phyloP scores from a whole-genome alignment of 2,329 filamentous ascomycete genomes.

The Chrysoporthe cubensis region DNA sequence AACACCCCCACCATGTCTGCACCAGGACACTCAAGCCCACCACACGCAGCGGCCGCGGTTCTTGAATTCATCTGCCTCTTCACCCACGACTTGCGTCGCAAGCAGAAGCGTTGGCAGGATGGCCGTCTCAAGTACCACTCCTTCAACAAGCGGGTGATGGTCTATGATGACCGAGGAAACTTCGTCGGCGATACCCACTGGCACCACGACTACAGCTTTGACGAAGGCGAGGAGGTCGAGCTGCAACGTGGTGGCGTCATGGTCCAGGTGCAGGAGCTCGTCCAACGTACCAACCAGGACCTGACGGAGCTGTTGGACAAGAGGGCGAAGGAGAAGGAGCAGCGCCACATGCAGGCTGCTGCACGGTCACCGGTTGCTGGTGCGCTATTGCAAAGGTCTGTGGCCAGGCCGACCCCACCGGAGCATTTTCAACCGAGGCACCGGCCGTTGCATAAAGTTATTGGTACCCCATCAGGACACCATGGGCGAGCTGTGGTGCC shows the following conservation, averaged over 20 bases:
- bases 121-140: constrained; percentile 84
- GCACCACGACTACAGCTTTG: constrained; percentile 68
- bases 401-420: constrained; percentile 29
- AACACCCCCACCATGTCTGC: constrained; percentile 15
- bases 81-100: constrained; percentile 81
- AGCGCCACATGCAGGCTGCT: constrained; percentile 50
- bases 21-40: constrained; percentile 18
- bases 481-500: constrained; percentile 64
- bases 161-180: constrained; percentile 80
- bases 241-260: constrained; percentile 76
- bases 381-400: constrained; percentile 34
- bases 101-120: constrained; percentile 94
- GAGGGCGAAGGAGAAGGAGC: constrained; percentile 60
- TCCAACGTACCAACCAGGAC: constrained; percentile 77
- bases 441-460: constrained; percentile 58
- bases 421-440: constrained; percentile 46
- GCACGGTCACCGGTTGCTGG: constrained; percentile 38
- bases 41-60: constrained; percentile 72
- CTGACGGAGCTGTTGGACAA: constrained; percentile 76
- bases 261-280: constrained; percentile 77
- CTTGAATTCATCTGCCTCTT: constrained; percentile 85
- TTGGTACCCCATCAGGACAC: constrained; percentile 67
- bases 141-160: constrained; percentile 90
- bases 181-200: constrained; percentile 86
- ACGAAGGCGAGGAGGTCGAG: constrained; percentile 80